phyloP scores from a whole-genome alignment of 305 asterid genomes.

The Fraxinus greggii region DNA sequence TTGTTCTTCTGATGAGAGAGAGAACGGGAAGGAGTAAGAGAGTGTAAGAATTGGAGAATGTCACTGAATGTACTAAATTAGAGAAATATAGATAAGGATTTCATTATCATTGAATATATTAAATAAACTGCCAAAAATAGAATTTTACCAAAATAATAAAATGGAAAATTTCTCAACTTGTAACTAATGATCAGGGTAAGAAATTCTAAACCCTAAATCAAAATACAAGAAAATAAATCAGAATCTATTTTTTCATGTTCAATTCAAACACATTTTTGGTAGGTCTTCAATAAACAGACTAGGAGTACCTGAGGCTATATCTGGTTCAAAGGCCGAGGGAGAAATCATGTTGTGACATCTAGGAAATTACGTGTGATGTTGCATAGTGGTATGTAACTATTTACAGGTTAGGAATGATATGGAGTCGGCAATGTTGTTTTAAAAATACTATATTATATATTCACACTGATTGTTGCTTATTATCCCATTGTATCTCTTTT shows the following conservation, averaged over 20 bases:
- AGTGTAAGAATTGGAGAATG: neutral
- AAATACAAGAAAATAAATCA: neutral
- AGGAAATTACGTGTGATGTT: neutral
- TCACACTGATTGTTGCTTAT: neutral
- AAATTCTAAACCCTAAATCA: neutral
- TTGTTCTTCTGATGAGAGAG: neutral
- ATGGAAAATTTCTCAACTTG: neutral
- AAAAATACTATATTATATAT: conserved; percentile 4
- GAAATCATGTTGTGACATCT: neutral
- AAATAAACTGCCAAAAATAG: neutral
- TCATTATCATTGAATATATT: neutral
- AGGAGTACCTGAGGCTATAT: neutral
- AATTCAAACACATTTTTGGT: neutral
- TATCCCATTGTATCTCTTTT: neutral
- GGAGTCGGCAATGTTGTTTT: neutral
- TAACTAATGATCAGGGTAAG: neutral
- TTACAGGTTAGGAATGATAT: neutral
- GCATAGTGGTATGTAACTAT: neutral
- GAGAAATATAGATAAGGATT: neutral
- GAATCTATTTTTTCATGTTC: neutral
- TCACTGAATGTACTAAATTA: neutral
- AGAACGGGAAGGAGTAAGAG: neutral
- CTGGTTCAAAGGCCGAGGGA: neutral
- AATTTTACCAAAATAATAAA: neutral
- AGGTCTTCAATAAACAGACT: neutral